A percentile compares a stretch with the other conserved stretches of the same genome.
Conservation (phyloP, 306 rosid species). For the Sphenostylis stenocarpa region DNA sequence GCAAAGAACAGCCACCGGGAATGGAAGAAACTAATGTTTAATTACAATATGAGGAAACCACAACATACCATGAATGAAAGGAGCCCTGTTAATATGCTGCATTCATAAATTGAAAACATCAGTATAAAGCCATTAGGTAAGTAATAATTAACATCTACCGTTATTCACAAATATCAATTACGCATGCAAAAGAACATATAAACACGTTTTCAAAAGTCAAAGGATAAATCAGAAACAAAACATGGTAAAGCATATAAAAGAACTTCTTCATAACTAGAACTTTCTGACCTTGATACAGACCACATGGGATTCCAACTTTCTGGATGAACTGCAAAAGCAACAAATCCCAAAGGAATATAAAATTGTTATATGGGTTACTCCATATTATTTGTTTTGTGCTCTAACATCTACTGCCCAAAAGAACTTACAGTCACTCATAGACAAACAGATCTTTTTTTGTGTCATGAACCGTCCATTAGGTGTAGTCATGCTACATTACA, state of each 20-base stretch:
- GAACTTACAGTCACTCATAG: constrained; percentile 97
- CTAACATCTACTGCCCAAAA: not conserved
- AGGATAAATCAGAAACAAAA: not conserved
- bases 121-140: constrained; percentile 29
- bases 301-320: constrained; percentile 99
- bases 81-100: constrained; percentile 98
- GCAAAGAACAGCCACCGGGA: not conserved
- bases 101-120: constrained; percentile 41
- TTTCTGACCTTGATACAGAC: constrained; percentile 93
- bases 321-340: constrained; percentile 78
- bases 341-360: constrained; percentile 27
- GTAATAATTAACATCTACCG: constrained; percentile 22
- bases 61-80: constrained; percentile 86
- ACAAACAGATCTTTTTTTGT: constrained; percentile 87
- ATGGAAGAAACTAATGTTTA: not conserved
- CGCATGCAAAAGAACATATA: constrained; percentile 17
- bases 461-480: constrained; percentile 97
- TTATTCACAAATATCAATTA: not conserved
- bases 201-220: not conserved
- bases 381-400: constrained; percentile 10
- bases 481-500: constrained; percentile 76
- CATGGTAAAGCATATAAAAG: not conserved
- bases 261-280: constrained; percentile 4
- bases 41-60: constrained; percentile 30
- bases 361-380: constrained; percentile 10